Percentiles rank a stretch among this genome's conserved stretches.
phyloP scores from a whole-genome alignment of 139 green algal genomes.

The Coelastrella sp. region DNA sequence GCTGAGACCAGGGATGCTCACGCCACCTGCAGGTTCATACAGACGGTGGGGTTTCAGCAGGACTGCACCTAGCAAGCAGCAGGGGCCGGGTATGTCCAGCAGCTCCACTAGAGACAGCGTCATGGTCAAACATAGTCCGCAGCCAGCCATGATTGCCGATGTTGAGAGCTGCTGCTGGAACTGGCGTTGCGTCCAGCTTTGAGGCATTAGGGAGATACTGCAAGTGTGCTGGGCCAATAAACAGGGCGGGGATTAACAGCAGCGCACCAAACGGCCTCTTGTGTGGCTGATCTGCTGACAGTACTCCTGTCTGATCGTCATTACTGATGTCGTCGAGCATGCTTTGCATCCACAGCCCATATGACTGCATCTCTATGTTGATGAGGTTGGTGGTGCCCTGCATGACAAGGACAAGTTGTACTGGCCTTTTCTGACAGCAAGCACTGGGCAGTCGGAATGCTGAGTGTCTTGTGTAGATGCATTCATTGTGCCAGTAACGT shows the following conservation, averaged over 20 bases:
- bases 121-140: too few species aligned
- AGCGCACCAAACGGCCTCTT: conserved; percentile 27
- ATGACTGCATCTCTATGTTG: conserved; percentile 2
- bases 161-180: too few species aligned
- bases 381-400: conserved; percentile 17
- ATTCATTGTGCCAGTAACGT: too few species aligned
- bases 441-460: too few species aligned
- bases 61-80: neutral
- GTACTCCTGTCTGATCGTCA: conserved; percentile 12
- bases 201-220: neutral
- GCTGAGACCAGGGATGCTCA: conserved; percentile 43
- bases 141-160: too few species aligned
- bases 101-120: too few species aligned
- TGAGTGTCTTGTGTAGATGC: too few species aligned
- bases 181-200: neutral
- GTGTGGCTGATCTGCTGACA: neutral
- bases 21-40: neutral
- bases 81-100: neutral
- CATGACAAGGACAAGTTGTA: neutral
- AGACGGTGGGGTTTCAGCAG: neutral
- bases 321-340: neutral
- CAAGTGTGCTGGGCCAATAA: neutral
- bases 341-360: conserved; percentile 8
- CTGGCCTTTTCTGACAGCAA: too few species aligned
- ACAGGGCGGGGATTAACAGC: neutral